Evolutionary conservation across 192 early-diverging fungal species (phyloP), one percentile per base, ranked within the genome.

Genomic region (Dissophora globulifera): DNA sequence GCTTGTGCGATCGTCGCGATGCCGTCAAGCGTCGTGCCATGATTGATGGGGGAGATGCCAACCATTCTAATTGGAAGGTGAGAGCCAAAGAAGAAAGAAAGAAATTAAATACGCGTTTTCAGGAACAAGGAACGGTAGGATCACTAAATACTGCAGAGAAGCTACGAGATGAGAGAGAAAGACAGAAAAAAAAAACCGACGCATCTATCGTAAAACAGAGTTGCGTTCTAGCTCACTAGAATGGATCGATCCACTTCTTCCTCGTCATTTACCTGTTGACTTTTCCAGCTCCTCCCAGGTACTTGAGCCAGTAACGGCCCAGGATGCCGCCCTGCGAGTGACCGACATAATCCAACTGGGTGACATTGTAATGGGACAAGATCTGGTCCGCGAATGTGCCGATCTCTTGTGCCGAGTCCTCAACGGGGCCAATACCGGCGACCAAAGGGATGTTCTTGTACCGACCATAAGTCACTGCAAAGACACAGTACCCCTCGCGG

Each of bases 291-390:
- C 72, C 72, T n/a, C 46, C 72, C 0, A 76, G 58, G 33, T 67
- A 67, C 33, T 76, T 76, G 22, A 61, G 47, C 55, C 58, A 76
- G 23, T 76, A 76, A 1, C 72, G 52, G 15, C 62, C 62, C 11
- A 75, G 26, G 26, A 75, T 64, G 16, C 71, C 71, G 2, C 71
- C 72, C 29, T 76, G 63, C 2, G 63, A 67, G 42, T 76, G 72
- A 15, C 72, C 72, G 20, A 76, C 58, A 46, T 58, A 58, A 17
- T 76, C 72, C 17, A 76, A 26, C 45, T 76, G 56, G 4, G 57
- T 66, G 29, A 26, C 58, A 29, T 67, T 67, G 50, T 56, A 59
- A 11, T 27, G n/a, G 0, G 29, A 15, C 43, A 76, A 25, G n/a
- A 76, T 43, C 0, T 54, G 33, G 32, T 76, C 51, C 15, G 40